These are phyloP conservation scores for Auricularia sp. DNA, from an alignment of 768 basidiomycete species.

Conservation along the genomic window DNA sequence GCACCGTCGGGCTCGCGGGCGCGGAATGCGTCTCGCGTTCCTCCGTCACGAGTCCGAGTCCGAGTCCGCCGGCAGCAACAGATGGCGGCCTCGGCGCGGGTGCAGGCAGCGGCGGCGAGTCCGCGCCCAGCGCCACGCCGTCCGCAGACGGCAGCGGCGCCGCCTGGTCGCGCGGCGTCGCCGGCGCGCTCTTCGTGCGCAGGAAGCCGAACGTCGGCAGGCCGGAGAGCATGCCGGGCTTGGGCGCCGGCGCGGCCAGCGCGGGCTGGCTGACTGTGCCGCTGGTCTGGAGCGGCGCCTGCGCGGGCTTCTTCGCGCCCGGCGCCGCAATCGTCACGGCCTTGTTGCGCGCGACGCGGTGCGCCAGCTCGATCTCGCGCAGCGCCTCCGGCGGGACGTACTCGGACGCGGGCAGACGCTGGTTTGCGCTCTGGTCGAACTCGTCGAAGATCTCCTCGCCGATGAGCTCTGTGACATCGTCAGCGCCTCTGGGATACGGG, in stretches of 20 bases:
- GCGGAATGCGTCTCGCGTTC: not conserved
- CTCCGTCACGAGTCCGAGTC: slow-evolving; percentile 7
- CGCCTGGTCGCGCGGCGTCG: slow-evolving; percentile 33
- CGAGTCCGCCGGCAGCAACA: slow-evolving; percentile 18
- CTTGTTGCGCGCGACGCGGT: slow-evolving; percentile 1
- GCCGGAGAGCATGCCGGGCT: slow-evolving; percentile 31
- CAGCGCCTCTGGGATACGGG: not conserved
- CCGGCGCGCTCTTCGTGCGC: slow-evolving; percentile 48
- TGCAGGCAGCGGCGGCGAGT: slow-evolving; percentile 5
- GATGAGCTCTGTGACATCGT: slow-evolving; percentile 53
- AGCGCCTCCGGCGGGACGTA: slow-evolving; percentile 26
- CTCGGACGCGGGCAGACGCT: slow-evolving; percentile 38
- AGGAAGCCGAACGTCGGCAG: slow-evolving; percentile 41
- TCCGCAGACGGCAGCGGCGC: slow-evolving; percentile 3
- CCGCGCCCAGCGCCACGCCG: slow-evolving; percentile 3
- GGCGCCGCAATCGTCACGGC: not conserved
- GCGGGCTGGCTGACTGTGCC: slow-evolving; percentile 2
- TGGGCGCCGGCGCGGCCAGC: slow-evolving; percentile 20
- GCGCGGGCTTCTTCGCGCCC: not conserved
- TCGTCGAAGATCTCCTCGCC: slow-evolving; percentile 92
- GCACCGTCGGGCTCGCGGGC: not conserved
- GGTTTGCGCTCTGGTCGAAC: slow-evolving; percentile 59
- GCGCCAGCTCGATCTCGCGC: slow-evolving; percentile 5
- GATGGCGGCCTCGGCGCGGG: slow-evolving; percentile 13
- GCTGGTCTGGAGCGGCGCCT: not conserved